Conservation (phyloP, 2,329 filamentous ascomycete species). For the Chrysoporthe austroafricana region DNA sequence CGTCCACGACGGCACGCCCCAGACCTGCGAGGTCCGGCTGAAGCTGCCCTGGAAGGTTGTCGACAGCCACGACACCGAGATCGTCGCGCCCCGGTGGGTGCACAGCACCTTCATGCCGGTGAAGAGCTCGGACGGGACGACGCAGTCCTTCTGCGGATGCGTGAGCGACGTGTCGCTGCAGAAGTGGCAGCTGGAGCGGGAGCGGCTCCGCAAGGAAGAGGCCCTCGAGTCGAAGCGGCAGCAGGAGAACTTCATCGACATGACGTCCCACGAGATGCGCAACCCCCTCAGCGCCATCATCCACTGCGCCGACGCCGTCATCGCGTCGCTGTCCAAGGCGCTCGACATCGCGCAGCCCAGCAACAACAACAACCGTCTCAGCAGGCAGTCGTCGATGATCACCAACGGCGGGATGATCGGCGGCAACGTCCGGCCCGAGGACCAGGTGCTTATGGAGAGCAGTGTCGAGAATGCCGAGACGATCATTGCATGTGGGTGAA, state of each 20-base stretch:
- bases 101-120: conserved; percentile 56
- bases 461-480: conserved; percentile 77
- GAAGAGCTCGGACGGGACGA: conserved; percentile 48
- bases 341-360: conserved; percentile 41
- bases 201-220: conserved; percentile 55
- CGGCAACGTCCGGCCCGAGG: conserved; percentile 33
- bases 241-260: conserved; percentile 83
- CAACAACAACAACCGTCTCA: conserved; percentile 7
- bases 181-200: conserved; percentile 55
- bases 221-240: conserved; percentile 65
- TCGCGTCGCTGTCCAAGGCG: conserved; percentile 51
- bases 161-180: conserved; percentile 54
- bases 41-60: conserved; percentile 51
- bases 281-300: conserved; percentile 75
- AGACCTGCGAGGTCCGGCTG: conserved; percentile 54
- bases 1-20: conserved; percentile 45
- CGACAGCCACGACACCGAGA: conserved; percentile 48
- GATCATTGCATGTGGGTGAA: conserved; percentile 65
- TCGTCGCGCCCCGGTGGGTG: conserved; percentile 52
- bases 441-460: conserved; percentile 52
- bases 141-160: conserved; percentile 54
- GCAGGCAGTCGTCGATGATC: conserved; percentile 37
- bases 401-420: conserved; percentile 26
- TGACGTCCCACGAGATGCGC: conserved; percentile 73
- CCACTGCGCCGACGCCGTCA: conserved; percentile 74